phyloP scores from a whole-genome alignment of 805 yeast species.

The Candida sphagnicola region DNA sequence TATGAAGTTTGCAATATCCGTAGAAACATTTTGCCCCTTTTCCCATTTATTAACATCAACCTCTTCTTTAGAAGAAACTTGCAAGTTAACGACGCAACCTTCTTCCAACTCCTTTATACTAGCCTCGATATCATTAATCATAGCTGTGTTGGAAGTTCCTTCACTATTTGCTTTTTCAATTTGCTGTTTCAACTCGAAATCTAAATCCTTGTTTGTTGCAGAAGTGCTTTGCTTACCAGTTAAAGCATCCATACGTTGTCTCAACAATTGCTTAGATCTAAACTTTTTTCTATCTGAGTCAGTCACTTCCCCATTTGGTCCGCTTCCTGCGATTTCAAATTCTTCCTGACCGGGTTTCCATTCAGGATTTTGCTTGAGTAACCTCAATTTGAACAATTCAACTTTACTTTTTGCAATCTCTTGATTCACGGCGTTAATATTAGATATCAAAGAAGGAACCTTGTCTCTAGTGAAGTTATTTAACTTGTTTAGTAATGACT shows the following conservation, averaged over 20 bases:
- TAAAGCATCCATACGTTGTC: constrained; percentile 87
- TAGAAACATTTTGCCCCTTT: constrained; percentile 71
- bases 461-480: constrained; percentile 57
- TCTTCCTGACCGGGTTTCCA: constrained; percentile 39
- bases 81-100: constrained; percentile 41
- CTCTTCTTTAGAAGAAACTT: constrained; percentile 38
- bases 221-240: constrained; percentile 57
- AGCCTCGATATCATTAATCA: constrained; percentile 66
- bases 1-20: constrained; percentile 58
- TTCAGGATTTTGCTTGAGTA: constrained; percentile 63
- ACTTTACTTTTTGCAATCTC: constrained; percentile 65
- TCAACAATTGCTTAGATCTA: constrained; percentile 69
- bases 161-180: constrained; percentile 49
- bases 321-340: constrained; percentile 63
- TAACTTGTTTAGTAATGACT: constrained; percentile 53
- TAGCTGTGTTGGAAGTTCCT: constrained; percentile 50
- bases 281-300: constrained; percentile 80
- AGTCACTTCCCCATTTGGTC: constrained; percentile 82
- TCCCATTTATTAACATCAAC: constrained; percentile 73
- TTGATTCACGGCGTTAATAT: constrained; percentile 60
- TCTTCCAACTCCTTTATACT: constrained; percentile 63
- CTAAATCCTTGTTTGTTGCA: constrained; percentile 51
- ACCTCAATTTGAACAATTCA: constrained; percentile 53
- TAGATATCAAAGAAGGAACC: constrained; percentile 67
- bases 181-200: constrained; percentile 49